Percentiles rank a stretch among this genome's conserved stretches.
These are phyloP conservation scores for Lecanicillium sp. DNA, from an alignment of 2,329 filamentous ascomycete species.

Conservation along the genomic window DNA sequence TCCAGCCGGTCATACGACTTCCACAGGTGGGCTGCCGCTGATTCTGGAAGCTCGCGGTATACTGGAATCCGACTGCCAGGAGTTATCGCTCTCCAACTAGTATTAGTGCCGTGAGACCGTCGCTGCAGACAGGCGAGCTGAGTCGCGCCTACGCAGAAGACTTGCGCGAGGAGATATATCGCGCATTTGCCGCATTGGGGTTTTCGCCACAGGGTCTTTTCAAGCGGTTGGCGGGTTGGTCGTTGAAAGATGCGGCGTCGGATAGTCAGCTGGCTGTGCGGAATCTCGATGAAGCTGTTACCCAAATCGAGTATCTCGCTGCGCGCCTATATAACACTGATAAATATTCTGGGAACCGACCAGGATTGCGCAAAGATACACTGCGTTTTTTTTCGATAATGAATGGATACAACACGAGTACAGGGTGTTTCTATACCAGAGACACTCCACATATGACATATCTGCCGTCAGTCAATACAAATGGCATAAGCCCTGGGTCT, in stretches of 20 bases:
- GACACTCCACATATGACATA: constrained; percentile 26
- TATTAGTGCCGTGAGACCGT: constrained; percentile 26
- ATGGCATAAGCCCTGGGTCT: constrained; percentile 32
- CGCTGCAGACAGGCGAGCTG: constrained; percentile 24
- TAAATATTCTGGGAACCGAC: constrained; percentile 19
- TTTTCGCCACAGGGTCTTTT: constrained; percentile 35
- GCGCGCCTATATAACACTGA: constrained; percentile 30
- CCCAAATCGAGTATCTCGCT: constrained; percentile 33
- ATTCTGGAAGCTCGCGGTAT: constrained; percentile 31
- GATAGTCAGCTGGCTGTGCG: constrained; percentile 23
- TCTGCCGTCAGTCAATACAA: constrained; percentile 35
- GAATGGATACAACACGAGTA: constrained; percentile 36
- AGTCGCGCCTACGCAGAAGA: constrained; percentile 29
- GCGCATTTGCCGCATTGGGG: constrained; percentile 18
- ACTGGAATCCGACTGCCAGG: constrained; percentile 21
- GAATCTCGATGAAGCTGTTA: constrained; percentile 28
- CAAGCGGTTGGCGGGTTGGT: constrained; percentile 36
- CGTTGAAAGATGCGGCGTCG: constrained; percentile 35
- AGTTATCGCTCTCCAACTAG: constrained; percentile 25
- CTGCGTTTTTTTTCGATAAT: constrained; percentile 35
- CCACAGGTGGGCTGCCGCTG: constrained; percentile 35
- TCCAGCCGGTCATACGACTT: constrained; percentile 32
- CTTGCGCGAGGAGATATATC: constrained; percentile 26
- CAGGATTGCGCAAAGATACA: constrained; percentile 24
- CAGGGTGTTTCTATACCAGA: constrained; percentile 36